Evolutionary conservation across 225 moss, liverwort and hornwort genomes (phyloP).

Genomic region (Neckera pumila): DNA sequence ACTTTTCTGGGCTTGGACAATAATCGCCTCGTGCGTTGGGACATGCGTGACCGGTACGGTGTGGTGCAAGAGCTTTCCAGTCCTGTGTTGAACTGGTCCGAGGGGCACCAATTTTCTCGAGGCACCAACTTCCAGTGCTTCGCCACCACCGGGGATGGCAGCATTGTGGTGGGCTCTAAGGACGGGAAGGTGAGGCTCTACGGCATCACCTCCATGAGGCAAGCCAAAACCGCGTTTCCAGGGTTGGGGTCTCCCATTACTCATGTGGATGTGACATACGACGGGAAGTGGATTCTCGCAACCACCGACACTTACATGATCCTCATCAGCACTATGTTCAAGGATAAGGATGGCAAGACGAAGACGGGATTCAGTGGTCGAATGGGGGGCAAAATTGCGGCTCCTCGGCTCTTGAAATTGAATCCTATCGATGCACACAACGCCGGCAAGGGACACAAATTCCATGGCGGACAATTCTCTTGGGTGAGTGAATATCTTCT

Average conservation of each 20-base stretch:
- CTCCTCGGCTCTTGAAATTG: constrained; percentile 51
- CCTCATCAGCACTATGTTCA: constrained; percentile 52
- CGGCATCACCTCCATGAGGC: constrained; percentile 53
- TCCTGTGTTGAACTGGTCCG: constrained; percentile 53
- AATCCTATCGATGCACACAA: constrained; percentile 49
- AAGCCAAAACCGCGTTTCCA: constrained; percentile 59
- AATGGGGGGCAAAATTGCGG: constrained; percentile 50
- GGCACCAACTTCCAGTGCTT: constrained; percentile 69
- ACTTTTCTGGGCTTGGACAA: constrained; percentile 56
- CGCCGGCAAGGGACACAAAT: constrained; percentile 52
- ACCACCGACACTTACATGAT: constrained; percentile 64
- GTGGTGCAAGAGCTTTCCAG: constrained; percentile 46
- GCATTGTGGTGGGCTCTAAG: constrained; percentile 47
- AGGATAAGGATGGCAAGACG: constrained; percentile 48
- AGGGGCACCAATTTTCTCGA: constrained; percentile 51
- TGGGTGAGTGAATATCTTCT: constrained; percentile 22
- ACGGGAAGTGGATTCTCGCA: constrained; percentile 62
- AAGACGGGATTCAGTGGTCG: constrained; percentile 49
- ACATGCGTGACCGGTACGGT: constrained; percentile 58
- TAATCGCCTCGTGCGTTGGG: constrained; percentile 57
- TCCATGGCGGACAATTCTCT: constrained; percentile 58
- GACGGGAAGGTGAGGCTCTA: constrained; percentile 61
- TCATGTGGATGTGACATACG: constrained; percentile 62
- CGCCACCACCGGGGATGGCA: constrained; percentile 45
- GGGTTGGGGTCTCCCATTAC: constrained; percentile 60